Base-by-base conservation (phyloP, 306 rosid genomes). In the Rosa chinensis region DNA sequence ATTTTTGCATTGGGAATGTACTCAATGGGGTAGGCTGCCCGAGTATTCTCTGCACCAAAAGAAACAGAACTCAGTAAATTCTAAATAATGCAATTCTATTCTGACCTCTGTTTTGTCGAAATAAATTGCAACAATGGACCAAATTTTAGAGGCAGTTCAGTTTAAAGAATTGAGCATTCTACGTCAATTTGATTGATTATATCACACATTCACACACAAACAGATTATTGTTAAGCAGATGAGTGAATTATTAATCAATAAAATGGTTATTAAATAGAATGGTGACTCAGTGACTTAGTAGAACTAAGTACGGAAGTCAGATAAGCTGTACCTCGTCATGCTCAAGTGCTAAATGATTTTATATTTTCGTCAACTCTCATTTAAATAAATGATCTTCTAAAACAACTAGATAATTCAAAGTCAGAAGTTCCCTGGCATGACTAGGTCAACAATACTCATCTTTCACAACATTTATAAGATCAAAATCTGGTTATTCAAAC, bases 1-100 rank as follows among this genome's bases (percentile, higher is more conserved):
- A 94, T 73, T 81, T 81, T 84, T 4, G 96, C 98, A 63, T 92
- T 94, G 14, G 98, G 98, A 61, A 94, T 94, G 96, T 86, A 88
- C 77, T 94, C 96, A 0, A 94, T 94, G 2, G 98, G 97, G 58
- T 94, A 94, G 39, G 98, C 90, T 0, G 98, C 98, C 49, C 98
- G 91, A 70, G 98, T 92, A 69, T 94, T 92, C 79, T 94, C 97
- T 94, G 88, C 74, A 87, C 59, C 75, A 66, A 40, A 66, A 59
- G 13, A 75, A 73, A 28, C 53, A 63, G 3, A 42, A 61, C 48
- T 25, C 45, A 39, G 66, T 5, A 48, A 55, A 55, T 14, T 5
- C 13, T 35, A 37, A 66, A 63, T 8, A 18, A 39, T 5, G 20
- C 5, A 35, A 13, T 7, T 32, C 20, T 14, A 28, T 63, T 32